Evolutionary conservation across 1,284 basidiomycete genomes (phyloP), one percentile per base, ranked within the genome.

Genomic region (Boletus nobilissimus): DNA sequence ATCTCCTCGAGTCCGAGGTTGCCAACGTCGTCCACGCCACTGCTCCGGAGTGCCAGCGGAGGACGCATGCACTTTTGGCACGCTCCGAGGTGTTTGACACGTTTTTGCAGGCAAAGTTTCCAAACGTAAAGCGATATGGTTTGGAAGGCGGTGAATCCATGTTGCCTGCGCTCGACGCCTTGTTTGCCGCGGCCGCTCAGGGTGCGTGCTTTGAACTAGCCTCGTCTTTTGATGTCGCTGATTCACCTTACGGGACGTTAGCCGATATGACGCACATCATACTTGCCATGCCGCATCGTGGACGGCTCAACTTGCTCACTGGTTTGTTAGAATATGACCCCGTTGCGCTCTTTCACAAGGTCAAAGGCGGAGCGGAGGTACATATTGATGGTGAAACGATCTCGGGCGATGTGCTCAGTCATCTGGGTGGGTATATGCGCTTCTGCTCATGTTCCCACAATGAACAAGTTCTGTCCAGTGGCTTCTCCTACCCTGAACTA

Each of bases 61-160:
- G 89, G 74, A 94, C 95, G 51, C 94, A 95, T 83, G 87, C 88
- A 26, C 88, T 97, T 5, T 87, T 97, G 46, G 91, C 92, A 2
- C 88, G 90, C 38, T 95, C 94, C 77, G 97, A 97, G 84, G 92
- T 93, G 66, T 91, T 97, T 76, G 97, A 97, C 83, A 91, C 92
- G 80, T 97, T 96, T 84, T 86, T 96, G 64, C 95, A 95, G 83
- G 86, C 91, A 70, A 96, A 96, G 85, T 96, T 96, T 83, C 95
- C 96, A 0, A 96, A 94, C 84, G 79, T 96, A 84, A 96, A 96
- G 86, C 90, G 95, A 22, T 97, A 96, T 84, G 95, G 95, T 1
- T 88, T 96, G 40, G 96, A 97, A 86, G 96, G 96, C 3, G 97
- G 94, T 2, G 97, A 97, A 87, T 95, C 94, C 11, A 97, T 97